Conservation (phyloP, 768 basidiomycete species). For the Lentinula lateritia region DNA sequence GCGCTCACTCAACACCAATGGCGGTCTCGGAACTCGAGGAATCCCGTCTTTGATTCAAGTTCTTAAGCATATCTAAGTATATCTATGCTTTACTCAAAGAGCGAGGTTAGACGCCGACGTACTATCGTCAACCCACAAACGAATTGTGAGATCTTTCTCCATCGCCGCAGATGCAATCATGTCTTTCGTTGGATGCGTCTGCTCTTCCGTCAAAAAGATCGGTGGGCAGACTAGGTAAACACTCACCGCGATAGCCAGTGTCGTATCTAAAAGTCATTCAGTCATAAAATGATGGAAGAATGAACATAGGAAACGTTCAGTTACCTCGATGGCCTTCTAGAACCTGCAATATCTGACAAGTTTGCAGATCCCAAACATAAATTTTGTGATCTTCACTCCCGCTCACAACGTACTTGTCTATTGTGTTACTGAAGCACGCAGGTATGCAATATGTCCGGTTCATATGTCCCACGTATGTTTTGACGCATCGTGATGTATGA, state of each 20-base stretch:
- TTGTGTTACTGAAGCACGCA: slow-evolving; percentile 56
- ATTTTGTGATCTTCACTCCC: slow-evolving; percentile 90
- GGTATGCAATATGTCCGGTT: slow-evolving; percentile 83
- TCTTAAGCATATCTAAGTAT: too few species aligned
- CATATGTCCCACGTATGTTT: slow-evolving; percentile 84
- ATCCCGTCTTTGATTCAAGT: too few species aligned
- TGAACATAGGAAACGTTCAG: neutral
- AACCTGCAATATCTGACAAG: slow-evolving; percentile 66
- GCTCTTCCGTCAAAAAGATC: neutral
- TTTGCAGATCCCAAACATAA: slow-evolving; percentile 88
- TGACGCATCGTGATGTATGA: slow-evolving; percentile 84
- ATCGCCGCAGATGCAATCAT: slow-evolving; percentile 87
- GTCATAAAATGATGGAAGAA: neutral
- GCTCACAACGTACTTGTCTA: slow-evolving; percentile 69
- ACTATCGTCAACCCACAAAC: slow-evolving; percentile 64
- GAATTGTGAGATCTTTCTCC: slow-evolving; percentile 84
- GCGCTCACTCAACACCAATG: too few species aligned
- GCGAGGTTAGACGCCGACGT: neutral
- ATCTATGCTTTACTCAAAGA: too few species aligned
- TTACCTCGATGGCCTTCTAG: slow-evolving; percentile 79
- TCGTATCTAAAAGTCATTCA: slow-evolving; percentile 38
- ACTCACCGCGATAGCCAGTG: slow-evolving; percentile 73
- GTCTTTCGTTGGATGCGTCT: slow-evolving; percentile 73
- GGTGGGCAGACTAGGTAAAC: neutral
- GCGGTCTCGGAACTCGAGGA: too few species aligned